Base-by-base conservation (phyloP, 257 asterid species). In the Nicotiana obtusifolia region DNA sequence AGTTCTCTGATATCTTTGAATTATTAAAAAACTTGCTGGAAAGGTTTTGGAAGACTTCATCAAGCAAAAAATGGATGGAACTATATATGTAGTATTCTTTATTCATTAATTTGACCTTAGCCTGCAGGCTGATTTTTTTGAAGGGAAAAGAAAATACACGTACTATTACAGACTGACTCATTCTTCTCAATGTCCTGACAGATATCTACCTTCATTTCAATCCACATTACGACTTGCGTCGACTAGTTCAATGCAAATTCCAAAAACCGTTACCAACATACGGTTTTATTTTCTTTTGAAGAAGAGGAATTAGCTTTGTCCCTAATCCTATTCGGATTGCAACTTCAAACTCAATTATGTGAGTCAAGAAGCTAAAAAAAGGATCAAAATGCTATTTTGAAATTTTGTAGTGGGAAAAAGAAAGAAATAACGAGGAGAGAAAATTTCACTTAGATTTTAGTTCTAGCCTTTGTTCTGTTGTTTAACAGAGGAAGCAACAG, bases 401-500 rank as follows among this genome's bases (percentile, higher is more conserved):
- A 62, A 11, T 24, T 61, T 26, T 64, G 10, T 13, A 62, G 68
- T 24, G 68, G 33, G 37, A 26, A 28, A 62, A 62, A 28, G 14
- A 26, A 61, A 52, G 17, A 14, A 52, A 61, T 9, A 61, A 24
- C 10, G 0, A 59, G 64, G 33, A n/a, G 10, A 7, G 13, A 57
- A 57, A 57, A 19, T 7, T 15, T 64, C 11, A 64, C 13, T 4
- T 0, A 22, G 2, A 4, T 20, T 20, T 41, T 6, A 69, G 7
- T 41, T 37, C 13, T 37, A 68, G 54, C 2, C 30, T 69, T 5
- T 20, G 35, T 6, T 71, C 14, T 22, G 35, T 44, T 44, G 78
- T 82, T 77, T 86, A 75, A 88, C 83, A 35, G 84, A 52, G n/a
- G 93, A 86, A 82, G 97, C 95, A 87, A 92, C 97, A 80, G 80